Conservation (phyloP, 108 stramenopile species). For the Pseudonitzschia pungens region DNA sequence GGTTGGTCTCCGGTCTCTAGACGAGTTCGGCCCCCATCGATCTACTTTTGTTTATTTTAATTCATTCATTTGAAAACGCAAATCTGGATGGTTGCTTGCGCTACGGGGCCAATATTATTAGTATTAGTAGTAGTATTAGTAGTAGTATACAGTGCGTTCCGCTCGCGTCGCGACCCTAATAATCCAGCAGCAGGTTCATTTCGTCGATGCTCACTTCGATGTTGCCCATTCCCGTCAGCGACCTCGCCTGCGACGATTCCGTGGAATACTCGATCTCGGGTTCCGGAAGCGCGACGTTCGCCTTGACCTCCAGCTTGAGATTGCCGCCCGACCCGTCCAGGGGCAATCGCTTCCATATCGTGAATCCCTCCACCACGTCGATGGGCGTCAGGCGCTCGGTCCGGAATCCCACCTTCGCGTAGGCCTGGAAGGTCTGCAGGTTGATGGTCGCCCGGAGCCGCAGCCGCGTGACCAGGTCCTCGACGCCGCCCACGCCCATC, state of each 20-base stretch:
- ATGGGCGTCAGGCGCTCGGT: constrained; percentile 65
- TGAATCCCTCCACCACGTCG: constrained; percentile 67
- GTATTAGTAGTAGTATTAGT: too few species aligned
- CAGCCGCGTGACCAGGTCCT: constrained; percentile 67
- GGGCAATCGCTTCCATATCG: constrained; percentile 52
- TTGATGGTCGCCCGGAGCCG: constrained; percentile 70
- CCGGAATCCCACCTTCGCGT: constrained; percentile 65
- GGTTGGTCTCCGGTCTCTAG: constrained; percentile 20
- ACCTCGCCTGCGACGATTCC: constrained; percentile 46
- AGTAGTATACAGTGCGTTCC: too few species aligned
- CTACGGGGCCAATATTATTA: too few species aligned
- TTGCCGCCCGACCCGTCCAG: constrained; percentile 58
- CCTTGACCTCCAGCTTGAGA: constrained; percentile 69
- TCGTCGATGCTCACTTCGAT: constrained; percentile 73
- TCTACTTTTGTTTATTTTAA: too few species aligned
- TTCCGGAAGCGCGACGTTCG: constrained; percentile 69
- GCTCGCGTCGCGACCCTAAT: constrained; percentile 24
- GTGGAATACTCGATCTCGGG: constrained; percentile 70
- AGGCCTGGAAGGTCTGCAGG: constrained; percentile 58
- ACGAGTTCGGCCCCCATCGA: background rate
- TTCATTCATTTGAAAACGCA: too few species aligned
- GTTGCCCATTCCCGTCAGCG: constrained; percentile 72
- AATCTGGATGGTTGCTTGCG: too few species aligned
- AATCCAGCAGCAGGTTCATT: constrained; percentile 69
- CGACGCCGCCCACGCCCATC: constrained; percentile 50